Percentiles rank a stretch among this genome's conserved stretches.
Evolutionary conservation across 768 basidiomycete species (phyloP).

Genomic region (Collybia sp.): DNA sequence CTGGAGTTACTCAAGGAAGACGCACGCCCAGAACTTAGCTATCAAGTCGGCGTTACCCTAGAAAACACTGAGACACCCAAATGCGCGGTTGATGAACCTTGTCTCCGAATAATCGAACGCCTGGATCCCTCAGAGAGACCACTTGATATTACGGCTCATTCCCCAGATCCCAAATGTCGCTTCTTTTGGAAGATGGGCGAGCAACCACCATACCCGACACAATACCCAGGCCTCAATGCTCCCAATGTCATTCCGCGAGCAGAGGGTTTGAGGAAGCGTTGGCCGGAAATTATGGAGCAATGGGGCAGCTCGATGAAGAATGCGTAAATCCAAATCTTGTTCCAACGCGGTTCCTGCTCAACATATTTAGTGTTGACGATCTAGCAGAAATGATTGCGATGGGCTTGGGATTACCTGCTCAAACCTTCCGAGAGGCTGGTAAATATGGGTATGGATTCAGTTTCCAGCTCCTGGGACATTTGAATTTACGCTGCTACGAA

Average conservation of each 20-base stretch:
- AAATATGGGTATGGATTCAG: constrained; percentile 64
- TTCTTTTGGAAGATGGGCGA: constrained; percentile 88
- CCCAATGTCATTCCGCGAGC: constrained; percentile 79
- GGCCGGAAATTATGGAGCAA: constrained; percentile 72
- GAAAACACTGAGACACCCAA: constrained; percentile 94
- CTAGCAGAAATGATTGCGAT: constrained; percentile 87
- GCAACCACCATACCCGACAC: constrained; percentile 70
- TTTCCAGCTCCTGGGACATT: not conserved
- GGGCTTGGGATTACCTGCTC: constrained; percentile 69
- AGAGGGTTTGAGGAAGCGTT: constrained; percentile 48
- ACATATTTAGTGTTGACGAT: constrained; percentile 60
- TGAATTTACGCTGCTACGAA: constrained; percentile 1
- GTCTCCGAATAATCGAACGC: constrained; percentile 70
- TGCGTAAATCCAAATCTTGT: constrained; percentile 42
- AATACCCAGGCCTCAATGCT: constrained; percentile 73
- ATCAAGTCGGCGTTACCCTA: constrained; percentile 93
- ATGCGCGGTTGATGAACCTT: constrained; percentile 80
- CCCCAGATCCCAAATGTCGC: constrained; percentile 91
- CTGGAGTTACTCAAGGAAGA: constrained; percentile 60
- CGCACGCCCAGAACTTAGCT: constrained; percentile 80
- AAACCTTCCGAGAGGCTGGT: constrained; percentile 76
- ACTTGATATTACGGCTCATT: constrained; percentile 73
- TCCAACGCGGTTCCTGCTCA: not conserved
- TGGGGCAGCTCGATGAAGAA: constrained; percentile 90
- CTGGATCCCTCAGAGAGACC: constrained; percentile 80